These are phyloP conservation scores for Solanum hybrid DNA, from an alignment of 305 asterid genomes.

Conservation along the genomic window DNA sequence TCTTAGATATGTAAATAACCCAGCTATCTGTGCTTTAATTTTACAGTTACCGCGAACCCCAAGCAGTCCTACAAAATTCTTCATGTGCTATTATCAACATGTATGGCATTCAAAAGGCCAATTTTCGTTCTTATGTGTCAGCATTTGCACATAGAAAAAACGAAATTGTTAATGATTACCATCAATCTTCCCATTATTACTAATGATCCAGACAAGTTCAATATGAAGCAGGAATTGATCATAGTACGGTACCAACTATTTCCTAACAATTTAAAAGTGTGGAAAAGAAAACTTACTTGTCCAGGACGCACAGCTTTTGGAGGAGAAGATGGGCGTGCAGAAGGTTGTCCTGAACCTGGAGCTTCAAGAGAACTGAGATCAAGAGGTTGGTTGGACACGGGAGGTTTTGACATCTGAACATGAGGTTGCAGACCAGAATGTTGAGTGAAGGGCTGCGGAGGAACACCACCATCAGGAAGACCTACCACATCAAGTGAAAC, in stretches of 20 bases:
- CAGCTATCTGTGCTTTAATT: neutral
- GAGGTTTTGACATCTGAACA: constrained; percentile 32
- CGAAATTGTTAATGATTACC: neutral
- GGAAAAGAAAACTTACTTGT: constrained; percentile 41
- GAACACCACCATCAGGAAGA: constrained; percentile 88
- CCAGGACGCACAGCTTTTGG: constrained; percentile 98
- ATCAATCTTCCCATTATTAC: neutral
- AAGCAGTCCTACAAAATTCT: neutral
- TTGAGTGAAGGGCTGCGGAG: constrained; percentile 56
- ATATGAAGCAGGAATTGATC: neutral
- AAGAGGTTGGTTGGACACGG: constrained; percentile 63
- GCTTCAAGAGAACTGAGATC: constrained; percentile 96
- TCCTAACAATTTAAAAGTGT: neutral
- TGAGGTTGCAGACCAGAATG: constrained; percentile 39
- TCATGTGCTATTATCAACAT: neutral
- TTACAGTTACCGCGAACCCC: neutral
- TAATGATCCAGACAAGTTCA: neutral
- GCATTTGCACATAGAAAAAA: neutral
- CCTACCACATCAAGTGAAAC: constrained; percentile 47
- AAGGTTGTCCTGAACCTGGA: constrained; percentile 59
- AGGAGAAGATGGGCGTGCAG: constrained; percentile 65
- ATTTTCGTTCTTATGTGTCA: neutral
- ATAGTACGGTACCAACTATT: neutral
- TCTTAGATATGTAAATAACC: neutral
- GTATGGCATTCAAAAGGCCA: neutral